Conservation (phyloP, 2,329 filamentous ascomycete genomes). For the Penicillium sp. region DNA sequence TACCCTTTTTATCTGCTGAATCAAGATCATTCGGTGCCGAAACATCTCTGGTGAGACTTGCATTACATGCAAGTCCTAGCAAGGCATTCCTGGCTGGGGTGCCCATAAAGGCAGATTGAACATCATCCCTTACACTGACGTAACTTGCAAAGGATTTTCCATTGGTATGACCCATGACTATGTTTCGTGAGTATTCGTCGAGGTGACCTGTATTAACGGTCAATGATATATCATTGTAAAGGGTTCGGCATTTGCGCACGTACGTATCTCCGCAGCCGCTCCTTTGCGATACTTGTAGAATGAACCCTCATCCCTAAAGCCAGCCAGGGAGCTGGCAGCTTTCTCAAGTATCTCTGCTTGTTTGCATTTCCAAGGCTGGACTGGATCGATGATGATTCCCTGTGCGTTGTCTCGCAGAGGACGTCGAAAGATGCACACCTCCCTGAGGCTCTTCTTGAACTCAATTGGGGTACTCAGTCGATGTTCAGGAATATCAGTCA, state of each 20-base stretch:
- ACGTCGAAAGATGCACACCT: slow-evolving; percentile 19
- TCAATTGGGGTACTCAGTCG: slow-evolving; percentile 24
- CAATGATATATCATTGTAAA: no score
- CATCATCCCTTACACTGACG: slow-evolving; percentile 9
- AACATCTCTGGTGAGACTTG: slow-evolving; percentile 11
- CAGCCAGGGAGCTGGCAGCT: slow-evolving; percentile 10
- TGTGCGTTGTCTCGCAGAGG: background rate
- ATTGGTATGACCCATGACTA: slow-evolving; percentile 10
- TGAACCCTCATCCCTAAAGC: slow-evolving; percentile 11
- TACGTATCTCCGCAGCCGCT: slow-evolving; percentile 4
- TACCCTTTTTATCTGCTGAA: background rate
- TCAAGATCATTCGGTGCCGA: slow-evolving; percentile 11
- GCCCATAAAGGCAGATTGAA: slow-evolving; percentile 12
- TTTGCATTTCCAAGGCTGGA: background rate
- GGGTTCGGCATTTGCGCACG: background rate
- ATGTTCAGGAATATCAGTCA: slow-evolving; percentile 22
- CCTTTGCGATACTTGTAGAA: slow-evolving; percentile 26
- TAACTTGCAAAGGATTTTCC: slow-evolving; percentile 7
- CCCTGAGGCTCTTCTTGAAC: slow-evolving; percentile 20
- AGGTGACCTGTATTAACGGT: slow-evolving; percentile 5
- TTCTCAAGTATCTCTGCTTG: slow-evolving; percentile 8
- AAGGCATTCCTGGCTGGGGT: slow-evolving; percentile 10
- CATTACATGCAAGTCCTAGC: slow-evolving; percentile 8
- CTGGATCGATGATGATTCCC: background rate
- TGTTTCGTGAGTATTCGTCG: slow-evolving; percentile 9